Evolutionary conservation across 805 yeast genomes (phyloP).

Genomic region (Brettanomyces sp.): DNA sequence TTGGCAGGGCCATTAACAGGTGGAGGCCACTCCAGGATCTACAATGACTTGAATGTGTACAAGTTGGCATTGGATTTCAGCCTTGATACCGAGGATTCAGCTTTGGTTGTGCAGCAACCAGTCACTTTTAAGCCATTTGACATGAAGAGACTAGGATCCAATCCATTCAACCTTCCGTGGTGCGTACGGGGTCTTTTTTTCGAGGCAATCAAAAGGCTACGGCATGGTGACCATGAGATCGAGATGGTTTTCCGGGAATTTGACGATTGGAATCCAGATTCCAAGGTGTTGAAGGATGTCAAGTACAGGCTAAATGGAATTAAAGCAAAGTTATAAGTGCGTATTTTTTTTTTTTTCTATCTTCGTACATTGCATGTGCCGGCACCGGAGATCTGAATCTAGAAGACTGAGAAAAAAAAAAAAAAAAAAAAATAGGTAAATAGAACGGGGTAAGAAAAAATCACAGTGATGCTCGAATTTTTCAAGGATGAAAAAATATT

Average conservation of each 20-base stretch:
- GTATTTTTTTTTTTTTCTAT: neutral
- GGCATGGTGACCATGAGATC: conserved; percentile 48
- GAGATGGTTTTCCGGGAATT: conserved; percentile 56
- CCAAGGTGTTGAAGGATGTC: conserved; percentile 72
- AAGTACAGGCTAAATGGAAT: conserved; percentile 44
- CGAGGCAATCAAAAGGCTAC: conserved; percentile 29
- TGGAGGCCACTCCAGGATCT: conserved; percentile 87
- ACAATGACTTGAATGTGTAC: conserved; percentile 78
- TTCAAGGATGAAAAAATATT: neutral
- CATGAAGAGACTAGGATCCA: conserved; percentile 53
- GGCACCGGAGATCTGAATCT: conserved; percentile 1
- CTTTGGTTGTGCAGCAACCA: conserved; percentile 18
- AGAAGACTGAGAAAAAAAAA: neutral
- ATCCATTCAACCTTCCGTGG: conserved; percentile 90
- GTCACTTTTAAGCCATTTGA: conserved; percentile 33
- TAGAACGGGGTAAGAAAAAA: neutral
- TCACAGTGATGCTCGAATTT: neutral
- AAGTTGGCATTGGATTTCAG: conserved; percentile 68
- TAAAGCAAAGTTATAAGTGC: conserved; percentile 19
- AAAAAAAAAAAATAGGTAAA: conserved; percentile 1
- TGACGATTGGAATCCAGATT: conserved; percentile 81
- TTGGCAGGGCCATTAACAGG: conserved; percentile 90
- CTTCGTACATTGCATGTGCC: neutral
- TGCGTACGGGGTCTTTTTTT: conserved; percentile 75
- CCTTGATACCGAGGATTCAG: conserved; percentile 52